Evolutionary conservation across 371 early-diverging fungal species (phyloP), one percentile per base, ranked within the genome.

Genomic region (Mucor velutinosus): DNA sequence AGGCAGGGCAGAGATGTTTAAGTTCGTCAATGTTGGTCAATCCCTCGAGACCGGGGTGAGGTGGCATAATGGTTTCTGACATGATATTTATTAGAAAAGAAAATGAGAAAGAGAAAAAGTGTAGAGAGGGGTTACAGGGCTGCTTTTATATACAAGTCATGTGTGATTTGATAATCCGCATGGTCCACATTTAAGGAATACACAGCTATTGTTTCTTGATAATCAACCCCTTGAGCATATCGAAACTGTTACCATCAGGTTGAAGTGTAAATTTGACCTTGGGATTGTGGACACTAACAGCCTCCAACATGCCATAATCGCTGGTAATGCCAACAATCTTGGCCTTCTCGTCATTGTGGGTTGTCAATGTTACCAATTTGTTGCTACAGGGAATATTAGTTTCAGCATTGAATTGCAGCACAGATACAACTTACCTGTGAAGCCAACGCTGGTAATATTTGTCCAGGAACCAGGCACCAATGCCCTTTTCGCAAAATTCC

Each of bases 241-340:
- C 99, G 76, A 98, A 98, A 30, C 92, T 91, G 71, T 97, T 98
- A 17, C 99, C 99, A 71, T 97, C 99, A 2, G 98, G 97, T 77
- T 95, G 95, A 57, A 98, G 82, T 14, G 87, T 83, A 67, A 85
- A 89, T 49, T 82, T 80, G 37, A 85, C 76, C 10, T 80, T 79
- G 14, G 83, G 74, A 10, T 86, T 82, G 61, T 81, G 76, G 0
- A 88, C 69, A 12, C 85, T 87, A 25, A 87, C 84, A 3, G 93
- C 91, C 47, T 83, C 76, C 43, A 96, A 64, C 64, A 91, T 76
- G 8, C 96, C 97, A 62, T 84, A 86, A 29, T 87, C 86, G 7
- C 77, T 64, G 32, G 90, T 90, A 23, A 97, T 84, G 1, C 97
- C 97, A 7, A 81, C 68, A 67, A 97, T 92, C 51, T 72, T 70